These are phyloP conservation scores for Claviceps sp. DNA, from an alignment of 2,329 filamentous ascomycete genomes.

Conservation along the genomic window DNA sequence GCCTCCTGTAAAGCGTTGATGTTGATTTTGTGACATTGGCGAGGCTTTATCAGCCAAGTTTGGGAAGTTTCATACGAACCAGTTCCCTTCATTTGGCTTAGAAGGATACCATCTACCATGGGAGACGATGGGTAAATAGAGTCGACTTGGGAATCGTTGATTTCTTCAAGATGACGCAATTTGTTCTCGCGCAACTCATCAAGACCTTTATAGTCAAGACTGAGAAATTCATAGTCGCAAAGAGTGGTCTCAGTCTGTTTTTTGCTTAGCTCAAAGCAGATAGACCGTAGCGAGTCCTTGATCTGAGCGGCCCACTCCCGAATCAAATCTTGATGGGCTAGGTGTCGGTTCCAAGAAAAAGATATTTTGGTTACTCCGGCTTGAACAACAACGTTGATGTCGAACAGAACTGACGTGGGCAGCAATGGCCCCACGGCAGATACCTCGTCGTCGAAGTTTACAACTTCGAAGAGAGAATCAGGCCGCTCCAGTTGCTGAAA, in stretches of 20 bases:
- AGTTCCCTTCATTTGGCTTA: conserved; percentile 12
- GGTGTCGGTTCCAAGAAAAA: conserved; percentile 2
- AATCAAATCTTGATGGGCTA: not conserved
- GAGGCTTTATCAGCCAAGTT: conserved; percentile 1
- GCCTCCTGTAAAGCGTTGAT: conserved; percentile 5
- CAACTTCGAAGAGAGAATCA: conserved; percentile 7
- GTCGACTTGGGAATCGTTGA: conserved; percentile 12
- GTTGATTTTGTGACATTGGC: not conserved
- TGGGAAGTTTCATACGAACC: conserved; percentile 4
- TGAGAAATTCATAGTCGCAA: conserved; percentile 2
- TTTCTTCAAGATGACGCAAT: conserved; percentile 3
- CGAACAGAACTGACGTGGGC: conserved; percentile 2
- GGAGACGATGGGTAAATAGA: conserved; percentile 20
- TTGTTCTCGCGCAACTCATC: conserved; percentile 7
- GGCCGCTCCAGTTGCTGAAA: conserved; percentile 8
- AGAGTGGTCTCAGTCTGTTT: not conserved
- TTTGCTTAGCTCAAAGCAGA: not conserved
- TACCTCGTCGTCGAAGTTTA: conserved; percentile 6
- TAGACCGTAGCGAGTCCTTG: not conserved
- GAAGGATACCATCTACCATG: conserved; percentile 19
- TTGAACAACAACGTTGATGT: not conserved
- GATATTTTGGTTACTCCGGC: not conserved
- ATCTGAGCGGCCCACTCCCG: not conserved
- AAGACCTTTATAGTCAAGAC: not conserved
- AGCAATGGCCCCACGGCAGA: not conserved